Evolutionary conservation across 768 basidiomycete genomes (phyloP), one percentile per base, ranked within the genome.

Genomic region (Pulveroboletus sp.): DNA sequence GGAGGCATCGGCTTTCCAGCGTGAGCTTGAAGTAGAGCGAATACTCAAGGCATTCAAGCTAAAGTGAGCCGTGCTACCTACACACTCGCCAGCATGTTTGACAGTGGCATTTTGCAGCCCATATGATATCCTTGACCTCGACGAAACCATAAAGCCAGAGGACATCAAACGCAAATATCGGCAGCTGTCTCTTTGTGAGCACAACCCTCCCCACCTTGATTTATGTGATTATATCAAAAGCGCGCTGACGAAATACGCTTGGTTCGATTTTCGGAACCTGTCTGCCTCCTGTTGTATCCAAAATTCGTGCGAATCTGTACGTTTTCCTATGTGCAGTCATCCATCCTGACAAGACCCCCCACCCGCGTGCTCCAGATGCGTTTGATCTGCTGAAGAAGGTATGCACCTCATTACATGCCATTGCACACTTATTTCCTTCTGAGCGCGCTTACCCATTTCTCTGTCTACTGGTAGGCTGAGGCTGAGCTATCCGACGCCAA

Each of bases 311-410:
- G 31, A 56, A 58, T 46, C 43, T 47, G 76, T 76, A 77, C 75
- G 74, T 77, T 73, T 54, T 68, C 48, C 65, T 53, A 68, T 58
- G 59, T 55, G 54, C 66, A 93, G 90, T 96, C 70, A 97, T 99
- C 63, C 96, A 99, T 77, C 96, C 96, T 54, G 96, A 99, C 76
- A 99, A 98, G 78, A 87, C 88, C 60, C 74, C 89, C 65, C 91
- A 96, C 71, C 76, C 80, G 27, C 81, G 83, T 61, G 89, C 91
- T 44, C 86, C 91, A 60, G 91, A 96, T 70, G 93, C 93, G 1
- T 96, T 96, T 65, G 93, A 95, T 68, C 63, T 92, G 31, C 76
- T 96, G 41, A 96, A 96, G 75, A 95, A 96, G 82, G 91, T 88
- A 44, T 10, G 70, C 56, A 10, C 12, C 24, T 31, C 24, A 7